Percentiles rank a stretch among this genome's conserved stretches.
Conservation (phyloP, 768 basidiomycete genomes). For the Calocybe cyanea region DNA sequence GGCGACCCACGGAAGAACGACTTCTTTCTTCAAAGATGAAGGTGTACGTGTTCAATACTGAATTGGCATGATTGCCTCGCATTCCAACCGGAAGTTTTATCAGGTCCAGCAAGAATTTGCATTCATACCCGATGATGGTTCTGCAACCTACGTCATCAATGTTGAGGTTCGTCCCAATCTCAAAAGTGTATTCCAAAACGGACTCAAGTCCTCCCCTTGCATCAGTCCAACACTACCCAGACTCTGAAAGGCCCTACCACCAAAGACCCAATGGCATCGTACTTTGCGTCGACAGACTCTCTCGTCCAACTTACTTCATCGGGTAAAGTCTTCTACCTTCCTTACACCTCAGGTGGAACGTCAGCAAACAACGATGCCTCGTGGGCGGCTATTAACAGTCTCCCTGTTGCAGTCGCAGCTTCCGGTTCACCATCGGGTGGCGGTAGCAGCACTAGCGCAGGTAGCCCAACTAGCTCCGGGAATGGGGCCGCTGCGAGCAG, state of each 20-base stretch:
- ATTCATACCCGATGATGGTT: constrained; percentile 72
- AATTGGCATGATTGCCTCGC: not conserved
- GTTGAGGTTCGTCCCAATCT: constrained; percentile 41
- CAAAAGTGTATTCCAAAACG: not conserved
- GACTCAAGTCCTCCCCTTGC: not conserved
- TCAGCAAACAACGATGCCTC: constrained; percentile 39
- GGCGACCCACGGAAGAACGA: constrained; percentile 59
- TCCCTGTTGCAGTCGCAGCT: constrained; percentile 35
- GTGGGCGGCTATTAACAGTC: constrained; percentile 44
- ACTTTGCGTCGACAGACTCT: constrained; percentile 57
- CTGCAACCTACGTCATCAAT: constrained; percentile 67
- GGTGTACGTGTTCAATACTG: constrained; percentile 37
- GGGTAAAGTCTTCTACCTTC: constrained; percentile 58
- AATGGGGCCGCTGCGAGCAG: constrained; percentile 9
- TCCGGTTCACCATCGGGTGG: constrained; percentile 1
- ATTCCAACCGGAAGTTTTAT: not conserved
- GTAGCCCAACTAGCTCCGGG: constrained; percentile 9
- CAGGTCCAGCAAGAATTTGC: constrained; percentile 72
- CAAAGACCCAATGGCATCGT: constrained; percentile 58
- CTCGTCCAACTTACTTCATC: constrained; percentile 66
- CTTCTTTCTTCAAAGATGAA: constrained; percentile 60
- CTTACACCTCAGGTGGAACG: constrained; percentile 45
- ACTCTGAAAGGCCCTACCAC: constrained; percentile 53
- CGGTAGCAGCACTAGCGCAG: not conserved
- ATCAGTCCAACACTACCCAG: constrained; percentile 61